A percentile compares a stretch with the other conserved stretches of the same genome.
Evolutionary conservation across 2,329 filamentous ascomycete species (phyloP).

Genomic region (Chrysoporthe deuterocubensis): DNA sequence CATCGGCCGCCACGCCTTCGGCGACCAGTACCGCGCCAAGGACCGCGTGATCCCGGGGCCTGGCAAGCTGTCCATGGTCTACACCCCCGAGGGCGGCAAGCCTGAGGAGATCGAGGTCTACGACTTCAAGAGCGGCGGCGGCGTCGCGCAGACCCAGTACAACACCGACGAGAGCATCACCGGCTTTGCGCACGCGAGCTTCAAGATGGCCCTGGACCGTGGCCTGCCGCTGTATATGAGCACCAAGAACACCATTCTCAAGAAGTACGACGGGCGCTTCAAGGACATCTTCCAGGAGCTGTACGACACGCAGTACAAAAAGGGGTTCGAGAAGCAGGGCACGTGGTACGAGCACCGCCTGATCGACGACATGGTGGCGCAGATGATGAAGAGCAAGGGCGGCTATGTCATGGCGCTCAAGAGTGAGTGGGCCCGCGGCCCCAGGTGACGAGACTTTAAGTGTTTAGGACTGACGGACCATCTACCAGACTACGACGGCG

Average conservation of each 20-base stretch:
- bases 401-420: conserved; percentile 98
- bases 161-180: conserved; percentile 96
- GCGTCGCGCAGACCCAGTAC: conserved; percentile 94
- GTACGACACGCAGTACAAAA: conserved; percentile 85
- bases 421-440: conserved; percentile 64
- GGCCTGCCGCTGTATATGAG: conserved; percentile 96
- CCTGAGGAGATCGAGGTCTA: conserved; percentile 88
- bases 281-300: conserved; percentile 99
- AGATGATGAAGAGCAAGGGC: conserved; percentile 99
- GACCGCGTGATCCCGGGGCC: conserved; percentile 82
- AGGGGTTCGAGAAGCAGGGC: conserved; percentile 84
- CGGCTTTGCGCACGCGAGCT: conserved; percentile 93
- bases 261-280: conserved; percentile 98
- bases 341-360: conserved; percentile 99
- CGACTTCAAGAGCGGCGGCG: conserved; percentile 84
- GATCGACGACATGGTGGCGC: conserved; percentile 99
- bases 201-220: conserved; percentile 93
- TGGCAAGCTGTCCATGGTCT: conserved; percentile 93
- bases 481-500: conserved; percentile 90
- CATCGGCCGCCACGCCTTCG: conserved; percentile 97
- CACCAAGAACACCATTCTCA: conserved; percentile 99
- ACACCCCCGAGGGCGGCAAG: conserved; percentile 80
- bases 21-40: conserved; percentile 97
- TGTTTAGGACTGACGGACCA: no score
- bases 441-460: not conserved